Base-by-base conservation (phyloP, 208 protist genomes). In the Crithidia brevicula region DNA sequence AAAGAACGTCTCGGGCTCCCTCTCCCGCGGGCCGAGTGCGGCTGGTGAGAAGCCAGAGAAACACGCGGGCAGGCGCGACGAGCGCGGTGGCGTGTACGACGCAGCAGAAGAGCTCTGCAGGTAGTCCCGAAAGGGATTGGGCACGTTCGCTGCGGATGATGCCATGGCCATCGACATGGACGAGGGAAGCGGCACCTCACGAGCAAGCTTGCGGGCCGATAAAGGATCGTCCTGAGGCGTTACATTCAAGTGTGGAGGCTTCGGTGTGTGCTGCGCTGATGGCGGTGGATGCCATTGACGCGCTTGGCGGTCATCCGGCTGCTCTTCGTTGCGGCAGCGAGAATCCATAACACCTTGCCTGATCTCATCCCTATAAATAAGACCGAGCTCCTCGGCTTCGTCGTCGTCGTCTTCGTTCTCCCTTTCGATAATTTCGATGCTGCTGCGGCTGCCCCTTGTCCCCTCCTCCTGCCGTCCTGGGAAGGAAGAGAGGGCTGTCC, bases 61-160 rank as follows among this genome's bases (percentile, higher is more conserved):
- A 46, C 57, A 50, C 62, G 63, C 34, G 3, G 63, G 71, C 58
- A 50, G 65, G 31, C 34, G 10, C 23, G 56, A 27, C 25, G 31
- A 31, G 38, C 36, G 50, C 4, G 38, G 45, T 18, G 58, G 58
- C 27, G 58, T 50, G 28, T 36, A 27, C 43, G 58, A 18, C 0
- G 58, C 16, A 13, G 18, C 30, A 18, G 23, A 16, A 3, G 20
- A 3, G n/a, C 43, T 20, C 30, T 38, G 40, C 31, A 40, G 10
- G 4, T 20, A 22, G 25, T 7, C 25, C 5, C 15, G 3, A 23
- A 50, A 62, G 27, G 40, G 56, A 25, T 47, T 50, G 15, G 22
- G 25, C 56, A 43, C 31, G 3, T 6, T 16, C 8, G 31, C 27
- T n/a, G n/a, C n/a, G n/a, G n/a, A n/a, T n/a, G n/a, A n/a, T n/a